A percentile compares a stretch with the other conserved stretches of the same genome.
Evolutionary conservation across 2,329 filamentous ascomycete species (phyloP).

Genomic region (Ceratocystis cacaofunesta): DNA sequence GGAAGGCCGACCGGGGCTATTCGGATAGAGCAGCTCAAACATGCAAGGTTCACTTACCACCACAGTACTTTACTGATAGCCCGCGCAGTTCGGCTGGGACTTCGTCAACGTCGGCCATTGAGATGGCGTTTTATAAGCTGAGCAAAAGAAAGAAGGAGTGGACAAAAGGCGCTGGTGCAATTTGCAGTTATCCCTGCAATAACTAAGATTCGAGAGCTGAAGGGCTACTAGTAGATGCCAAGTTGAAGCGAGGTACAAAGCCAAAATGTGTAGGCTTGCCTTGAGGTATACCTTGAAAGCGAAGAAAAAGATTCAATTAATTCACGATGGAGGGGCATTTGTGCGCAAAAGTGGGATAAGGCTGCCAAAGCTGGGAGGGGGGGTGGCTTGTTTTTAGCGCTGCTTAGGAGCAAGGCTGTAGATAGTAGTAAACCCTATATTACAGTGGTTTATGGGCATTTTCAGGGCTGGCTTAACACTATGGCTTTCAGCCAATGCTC

Average conservation of each 20-base stretch:
- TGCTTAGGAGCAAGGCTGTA: not conserved
- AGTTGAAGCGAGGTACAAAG: no score
- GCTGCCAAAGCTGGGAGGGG: not conserved
- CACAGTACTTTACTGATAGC: conserved; percentile 36
- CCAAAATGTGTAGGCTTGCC: no score
- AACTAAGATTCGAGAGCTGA: not conserved
- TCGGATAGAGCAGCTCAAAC: not conserved
- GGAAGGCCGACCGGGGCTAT: not conserved
- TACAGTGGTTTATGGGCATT: not conserved
- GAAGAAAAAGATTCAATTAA: not conserved
- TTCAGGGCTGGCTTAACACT: not conserved
- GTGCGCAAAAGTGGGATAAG: not conserved
- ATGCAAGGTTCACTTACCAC: conserved; percentile 31
- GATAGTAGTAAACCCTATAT: not conserved
- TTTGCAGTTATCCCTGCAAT: not conserved
- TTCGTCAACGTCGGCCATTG: conserved; percentile 16
- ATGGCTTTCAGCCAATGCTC: not conserved
- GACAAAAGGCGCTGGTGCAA: not conserved
- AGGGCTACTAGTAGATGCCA: no score
- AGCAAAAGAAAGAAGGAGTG: not conserved
- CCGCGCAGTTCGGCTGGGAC: conserved; percentile 15
- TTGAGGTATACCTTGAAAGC: no score
- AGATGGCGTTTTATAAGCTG: conserved; percentile 5
- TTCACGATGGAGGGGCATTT: conserved; percentile 1
- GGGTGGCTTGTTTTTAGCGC: not conserved